phyloP scores from a whole-genome alignment of 1,139 yeast genomes.

The Suhomyces terraborum region DNA sequence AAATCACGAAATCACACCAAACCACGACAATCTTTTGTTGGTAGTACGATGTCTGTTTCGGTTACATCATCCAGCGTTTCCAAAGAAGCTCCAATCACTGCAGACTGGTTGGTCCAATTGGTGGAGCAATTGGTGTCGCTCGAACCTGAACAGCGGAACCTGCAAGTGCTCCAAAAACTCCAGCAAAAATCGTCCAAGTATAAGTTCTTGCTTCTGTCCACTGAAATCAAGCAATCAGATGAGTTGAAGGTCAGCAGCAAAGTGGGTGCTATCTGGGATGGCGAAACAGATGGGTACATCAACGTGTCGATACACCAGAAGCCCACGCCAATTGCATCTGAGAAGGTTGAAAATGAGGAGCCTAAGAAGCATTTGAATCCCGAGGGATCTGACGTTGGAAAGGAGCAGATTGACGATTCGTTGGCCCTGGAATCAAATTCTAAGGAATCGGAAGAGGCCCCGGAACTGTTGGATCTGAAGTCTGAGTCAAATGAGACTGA shows the following conservation, averaged over 20 bases:
- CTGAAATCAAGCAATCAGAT: slow-evolving; percentile 21
- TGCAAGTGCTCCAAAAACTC: slow-evolving; percentile 23
- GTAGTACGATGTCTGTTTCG: slow-evolving; percentile 3
- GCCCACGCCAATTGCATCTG: not conserved
- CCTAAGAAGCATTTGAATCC: not conserved
- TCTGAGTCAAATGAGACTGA: not conserved
- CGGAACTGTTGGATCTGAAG: not conserved
- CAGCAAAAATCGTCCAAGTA: slow-evolving; percentile 39
- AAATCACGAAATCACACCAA: too few relatives aligned
- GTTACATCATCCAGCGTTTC: slow-evolving; percentile 10
- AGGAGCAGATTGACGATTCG: too few relatives aligned
- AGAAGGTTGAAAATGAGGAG: not conserved
- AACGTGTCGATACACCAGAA: slow-evolving; percentile 16
- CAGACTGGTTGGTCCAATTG: slow-evolving; percentile 9
- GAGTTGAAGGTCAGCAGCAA: slow-evolving; percentile 25
- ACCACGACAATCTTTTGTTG: too few relatives aligned
- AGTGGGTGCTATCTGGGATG: slow-evolving; percentile 45
- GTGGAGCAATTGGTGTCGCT: slow-evolving; percentile 8
- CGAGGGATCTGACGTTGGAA: too few relatives aligned
- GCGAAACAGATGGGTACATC: slow-evolving; percentile 40
- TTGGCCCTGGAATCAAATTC: not conserved
- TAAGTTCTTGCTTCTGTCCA: slow-evolving; percentile 36
- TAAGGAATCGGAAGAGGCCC: too few relatives aligned
- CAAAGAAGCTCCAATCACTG: slow-evolving; percentile 15
- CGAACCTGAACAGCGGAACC: slow-evolving; percentile 6